Evolutionary conservation across 2,329 filamentous ascomycete species (phyloP).

Genomic region (Aspergillus felis): DNA sequence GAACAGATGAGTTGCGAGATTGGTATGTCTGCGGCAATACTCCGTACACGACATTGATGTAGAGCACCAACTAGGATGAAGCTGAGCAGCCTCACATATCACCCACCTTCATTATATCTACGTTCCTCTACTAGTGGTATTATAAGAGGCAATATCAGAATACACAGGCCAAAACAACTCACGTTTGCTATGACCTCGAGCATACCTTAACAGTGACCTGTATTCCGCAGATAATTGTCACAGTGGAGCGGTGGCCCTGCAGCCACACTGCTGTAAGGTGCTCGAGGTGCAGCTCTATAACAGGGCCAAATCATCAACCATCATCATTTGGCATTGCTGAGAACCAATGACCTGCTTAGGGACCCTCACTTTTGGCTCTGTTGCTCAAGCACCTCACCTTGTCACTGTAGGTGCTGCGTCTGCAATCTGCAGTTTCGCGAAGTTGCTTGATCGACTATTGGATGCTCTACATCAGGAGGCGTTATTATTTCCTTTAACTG

Average conservation of each 20-base stretch:
- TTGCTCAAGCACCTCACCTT: not conserved
- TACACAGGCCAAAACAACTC: not conserved
- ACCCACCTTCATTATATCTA: not conserved
- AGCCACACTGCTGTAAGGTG: not conserved
- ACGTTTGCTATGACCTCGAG: not conserved
- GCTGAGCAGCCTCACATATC: not conserved
- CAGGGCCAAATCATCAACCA: constrained; percentile 6
- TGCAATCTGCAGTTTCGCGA: not conserved
- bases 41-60: no score
- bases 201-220: not conserved
- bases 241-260: not conserved
- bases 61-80: no score
- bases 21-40: no score
- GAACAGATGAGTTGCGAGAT: no score
- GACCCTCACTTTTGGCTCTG: constrained; percentile 1
- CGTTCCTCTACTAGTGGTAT: not conserved
- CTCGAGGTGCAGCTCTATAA: not conserved
- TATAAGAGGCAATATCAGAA: not conserved
- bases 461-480: not conserved
- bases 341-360: constrained; percentile 1
- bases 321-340: not conserved
- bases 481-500: not conserved
- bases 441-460: not conserved
- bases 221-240: constrained; percentile 2
- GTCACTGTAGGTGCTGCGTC: not conserved